Evolutionary conservation across 2,329 filamentous ascomycete species (phyloP), one percentile per base, ranked within the genome.

Genomic region (Balansia obtecta): DNA sequence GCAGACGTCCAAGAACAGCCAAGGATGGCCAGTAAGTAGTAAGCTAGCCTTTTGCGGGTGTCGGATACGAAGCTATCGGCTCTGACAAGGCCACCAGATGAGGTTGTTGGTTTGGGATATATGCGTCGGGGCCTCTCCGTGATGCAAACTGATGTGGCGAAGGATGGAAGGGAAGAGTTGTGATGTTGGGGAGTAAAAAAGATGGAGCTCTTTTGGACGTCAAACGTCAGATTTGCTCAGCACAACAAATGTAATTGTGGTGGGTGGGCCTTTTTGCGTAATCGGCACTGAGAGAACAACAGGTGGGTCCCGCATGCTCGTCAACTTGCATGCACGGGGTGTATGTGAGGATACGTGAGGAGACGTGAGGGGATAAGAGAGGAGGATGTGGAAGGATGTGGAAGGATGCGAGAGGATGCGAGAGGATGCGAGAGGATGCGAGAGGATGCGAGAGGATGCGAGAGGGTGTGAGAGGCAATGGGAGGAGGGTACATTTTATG

Each of bases 201-300:
- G 57, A 56, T 50, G 50, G 47, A 52, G 50, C 33, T 39, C n/a
- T 43, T 49, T 38, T 54, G 58, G 57, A 58, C 60, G 62, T 57
- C 62, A 64, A 65, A 65, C 59, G 60, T 65, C 63, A 66, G 63
- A 61, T 64, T 22, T 4, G 27, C 7, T 60, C 60, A 60, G 60
- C 57, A 64, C 56, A 51, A 5, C 7, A 27, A 27, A 27, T 3
- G 22, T 27, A 27, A 6, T 3, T 27, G 6, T n/a, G 20, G 30
- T 50, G 48, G 51, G 65, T 67, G 65, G 65, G 64, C 60, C 65
- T 65, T 61, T 68, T 61, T 68, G 65, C 64, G 65, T 67, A 68
- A 68, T 67, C 60, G 63, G 57, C 46, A 50, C 46, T 27, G 18
- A 39, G 39, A 27, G 43, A 16, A 39, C 30, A 30, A 49, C 27